phyloP scores from a whole-genome alignment of 495 filamentous ascomycete species.

The Trichodelitschia bisporula region DNA sequence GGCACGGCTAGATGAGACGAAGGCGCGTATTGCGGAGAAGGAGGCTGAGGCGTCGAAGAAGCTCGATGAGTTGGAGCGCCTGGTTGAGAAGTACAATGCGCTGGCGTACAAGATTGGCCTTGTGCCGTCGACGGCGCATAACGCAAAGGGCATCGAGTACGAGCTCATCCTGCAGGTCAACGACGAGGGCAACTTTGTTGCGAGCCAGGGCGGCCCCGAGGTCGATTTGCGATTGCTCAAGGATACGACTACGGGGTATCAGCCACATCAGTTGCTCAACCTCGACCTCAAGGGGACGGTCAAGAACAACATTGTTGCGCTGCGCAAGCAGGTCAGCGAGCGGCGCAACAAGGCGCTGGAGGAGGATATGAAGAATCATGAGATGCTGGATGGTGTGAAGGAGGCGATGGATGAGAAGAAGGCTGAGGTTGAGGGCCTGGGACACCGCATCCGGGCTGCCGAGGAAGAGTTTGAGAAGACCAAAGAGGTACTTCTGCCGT shows the following conservation, averaged over 20 bases:
- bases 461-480: constrained; percentile 87
- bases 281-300: constrained; percentile 62
- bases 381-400: constrained; percentile 74
- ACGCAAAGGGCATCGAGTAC: constrained; percentile 62
- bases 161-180: constrained; percentile 52
- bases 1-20: constrained; percentile 53
- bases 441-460: constrained; percentile 58
- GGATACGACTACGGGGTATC: constrained; percentile 64
- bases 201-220: constrained; percentile 42
- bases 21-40: constrained; percentile 55
- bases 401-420: constrained; percentile 88
- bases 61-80: constrained; percentile 70
- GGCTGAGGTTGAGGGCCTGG: constrained; percentile 75
- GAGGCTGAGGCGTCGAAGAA: constrained; percentile 59
- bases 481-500: constrained; percentile 48
- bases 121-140: constrained; percentile 58
- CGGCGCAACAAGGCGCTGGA: constrained; percentile 59
- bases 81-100: constrained; percentile 74
- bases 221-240: constrained; percentile 41
- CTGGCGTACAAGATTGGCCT: constrained; percentile 80
- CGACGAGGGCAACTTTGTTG: constrained; percentile 45
- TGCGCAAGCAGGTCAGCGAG: constrained; percentile 76
- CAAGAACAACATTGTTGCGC: constrained; percentile 45
- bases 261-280: constrained; percentile 65
- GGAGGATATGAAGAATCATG: constrained; percentile 70